Evolutionary conservation across 371 early-diverging fungal genomes (phyloP).

Genomic region (Mucor indicus): DNA sequence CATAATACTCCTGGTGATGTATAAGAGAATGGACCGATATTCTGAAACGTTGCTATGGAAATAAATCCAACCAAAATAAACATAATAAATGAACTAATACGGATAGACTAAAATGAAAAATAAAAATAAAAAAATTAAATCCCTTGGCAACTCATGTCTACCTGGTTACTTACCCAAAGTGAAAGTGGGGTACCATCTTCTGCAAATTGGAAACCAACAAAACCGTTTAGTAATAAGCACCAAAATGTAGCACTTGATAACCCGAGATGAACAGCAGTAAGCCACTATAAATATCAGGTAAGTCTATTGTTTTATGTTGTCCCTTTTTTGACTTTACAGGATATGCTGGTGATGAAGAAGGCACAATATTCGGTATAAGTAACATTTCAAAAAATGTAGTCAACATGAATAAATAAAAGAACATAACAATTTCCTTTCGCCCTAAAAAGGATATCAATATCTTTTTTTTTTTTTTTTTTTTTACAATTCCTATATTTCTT

Average conservation of each 20-base stretch:
- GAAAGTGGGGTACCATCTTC: slow-evolving; percentile 87
- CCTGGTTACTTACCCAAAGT: slow-evolving; percentile 49
- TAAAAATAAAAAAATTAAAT: not conserved
- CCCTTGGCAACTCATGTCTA: no score
- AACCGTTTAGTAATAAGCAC: slow-evolving; percentile 85
- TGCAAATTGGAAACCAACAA: slow-evolving; percentile 88
- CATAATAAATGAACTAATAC: slow-evolving; percentile 63
- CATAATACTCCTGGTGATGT: slow-evolving; percentile 67
- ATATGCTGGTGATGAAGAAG: slow-evolving; percentile 68
- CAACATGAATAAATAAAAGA: slow-evolving; percentile 82
- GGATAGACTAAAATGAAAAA: slow-evolving; percentile 55
- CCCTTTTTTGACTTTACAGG: slow-evolving; percentile 46
- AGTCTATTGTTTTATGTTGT: not conserved
- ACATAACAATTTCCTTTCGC: slow-evolving; percentile 88
- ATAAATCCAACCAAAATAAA: slow-evolving; percentile 65
- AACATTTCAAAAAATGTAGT: slow-evolving; percentile 75
- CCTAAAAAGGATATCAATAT: slow-evolving; percentile 32
- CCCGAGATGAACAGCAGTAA: slow-evolving; percentile 74
- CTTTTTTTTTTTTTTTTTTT: not conserved
- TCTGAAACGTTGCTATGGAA: slow-evolving; percentile 73
- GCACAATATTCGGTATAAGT: slow-evolving; percentile 77
- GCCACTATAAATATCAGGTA: slow-evolving; percentile 51
- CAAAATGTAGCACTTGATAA: slow-evolving; percentile 74
- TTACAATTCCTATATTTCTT: not conserved
- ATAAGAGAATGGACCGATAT: slow-evolving; percentile 57